These are phyloP conservation scores for Neonectria hederae DNA, from an alignment of 2,329 filamentous ascomycete genomes.

Conservation along the genomic window DNA sequence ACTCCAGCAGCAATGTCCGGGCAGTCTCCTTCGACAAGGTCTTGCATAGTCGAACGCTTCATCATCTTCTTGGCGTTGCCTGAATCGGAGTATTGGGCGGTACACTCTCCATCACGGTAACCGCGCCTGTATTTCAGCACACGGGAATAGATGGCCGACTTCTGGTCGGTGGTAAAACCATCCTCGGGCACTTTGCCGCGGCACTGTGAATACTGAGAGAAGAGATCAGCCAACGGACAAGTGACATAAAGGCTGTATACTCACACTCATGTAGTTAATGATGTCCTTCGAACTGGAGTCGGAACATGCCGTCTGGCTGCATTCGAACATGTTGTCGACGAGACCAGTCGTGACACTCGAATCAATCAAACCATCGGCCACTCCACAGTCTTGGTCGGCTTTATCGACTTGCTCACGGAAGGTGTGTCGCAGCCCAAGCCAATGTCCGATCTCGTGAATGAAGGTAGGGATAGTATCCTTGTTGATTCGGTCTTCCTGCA, in stretches of 20 bases:
- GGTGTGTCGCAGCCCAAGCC: constrained; percentile 21
- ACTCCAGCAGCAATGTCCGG: constrained; percentile 25
- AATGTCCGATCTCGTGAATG: constrained; percentile 22
- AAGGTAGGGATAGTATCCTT: constrained; percentile 1
- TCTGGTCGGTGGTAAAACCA: constrained; percentile 39
- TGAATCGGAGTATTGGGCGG: constrained; percentile 13
- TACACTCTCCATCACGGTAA: constrained; percentile 33
- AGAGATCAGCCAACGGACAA: background rate
- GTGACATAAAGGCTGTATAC: background rate
- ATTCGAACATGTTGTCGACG: constrained; percentile 23
- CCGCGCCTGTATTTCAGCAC: constrained; percentile 35
- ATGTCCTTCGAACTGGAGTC: constrained; percentile 20
- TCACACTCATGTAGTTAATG: constrained; percentile 38
- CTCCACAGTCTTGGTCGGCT: constrained; percentile 23
- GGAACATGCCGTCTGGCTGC: constrained; percentile 27
- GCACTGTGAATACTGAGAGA: constrained; percentile 11
- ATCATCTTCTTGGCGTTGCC: constrained; percentile 8
- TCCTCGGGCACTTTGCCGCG: constrained; percentile 20
- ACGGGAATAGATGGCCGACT: constrained; percentile 37
- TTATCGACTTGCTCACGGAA: constrained; percentile 20
- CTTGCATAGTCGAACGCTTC: constrained; percentile 37
- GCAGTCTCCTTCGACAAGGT: constrained; percentile 35
- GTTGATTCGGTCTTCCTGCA: constrained; percentile 12
- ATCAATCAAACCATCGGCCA: constrained; percentile 30
- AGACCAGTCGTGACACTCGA: constrained; percentile 31